phyloP scores from a whole-genome alignment of 805 yeast genomes.

The Nakazawaea sp. region DNA sequence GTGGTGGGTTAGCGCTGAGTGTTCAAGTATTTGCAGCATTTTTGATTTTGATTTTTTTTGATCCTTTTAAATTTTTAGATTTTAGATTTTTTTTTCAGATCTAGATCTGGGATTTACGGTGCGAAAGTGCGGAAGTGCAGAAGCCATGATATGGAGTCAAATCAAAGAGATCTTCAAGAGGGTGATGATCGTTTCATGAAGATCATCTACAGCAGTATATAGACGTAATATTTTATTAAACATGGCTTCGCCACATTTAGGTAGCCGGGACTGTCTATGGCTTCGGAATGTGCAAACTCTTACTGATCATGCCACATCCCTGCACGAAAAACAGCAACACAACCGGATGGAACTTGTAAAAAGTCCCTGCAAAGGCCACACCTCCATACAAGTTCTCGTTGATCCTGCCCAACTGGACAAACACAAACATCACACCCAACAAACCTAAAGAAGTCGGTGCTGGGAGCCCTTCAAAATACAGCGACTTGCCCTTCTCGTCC shows the following conservation, averaged over 20 bases:
- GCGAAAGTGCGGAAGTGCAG: too few species aligned
- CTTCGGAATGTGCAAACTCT: constrained; percentile 87
- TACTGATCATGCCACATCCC: constrained; percentile 89
- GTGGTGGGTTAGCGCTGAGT: too few species aligned
- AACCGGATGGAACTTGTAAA: constrained; percentile 71
- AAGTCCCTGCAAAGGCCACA: constrained; percentile 40
- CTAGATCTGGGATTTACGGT: too few species aligned
- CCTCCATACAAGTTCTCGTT: constrained; percentile 60
- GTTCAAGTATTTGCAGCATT: too few species aligned
- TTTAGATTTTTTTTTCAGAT: too few species aligned
- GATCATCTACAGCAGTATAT: background rate
- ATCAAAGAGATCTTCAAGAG: background rate
- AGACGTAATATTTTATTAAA: background rate
- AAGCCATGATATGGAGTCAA: too few species aligned
- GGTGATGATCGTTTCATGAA: background rate
- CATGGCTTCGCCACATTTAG: too few species aligned
- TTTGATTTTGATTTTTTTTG: too few species aligned
- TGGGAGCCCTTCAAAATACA: constrained; percentile 94
- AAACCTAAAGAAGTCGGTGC: constrained; percentile 81
- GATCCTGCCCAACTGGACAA: constrained; percentile 43
- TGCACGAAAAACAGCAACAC: constrained; percentile 60
- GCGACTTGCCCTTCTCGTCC: constrained; percentile 78
- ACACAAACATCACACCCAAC: constrained; percentile 65
- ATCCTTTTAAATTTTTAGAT: too few species aligned
- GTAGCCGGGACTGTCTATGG: constrained; percentile 41